Percentiles rank a stretch among this genome's conserved stretches.
Conservation (phyloP, 2,329 filamentous ascomycete species). For the Ceratocystiopsis sp. region DNA sequence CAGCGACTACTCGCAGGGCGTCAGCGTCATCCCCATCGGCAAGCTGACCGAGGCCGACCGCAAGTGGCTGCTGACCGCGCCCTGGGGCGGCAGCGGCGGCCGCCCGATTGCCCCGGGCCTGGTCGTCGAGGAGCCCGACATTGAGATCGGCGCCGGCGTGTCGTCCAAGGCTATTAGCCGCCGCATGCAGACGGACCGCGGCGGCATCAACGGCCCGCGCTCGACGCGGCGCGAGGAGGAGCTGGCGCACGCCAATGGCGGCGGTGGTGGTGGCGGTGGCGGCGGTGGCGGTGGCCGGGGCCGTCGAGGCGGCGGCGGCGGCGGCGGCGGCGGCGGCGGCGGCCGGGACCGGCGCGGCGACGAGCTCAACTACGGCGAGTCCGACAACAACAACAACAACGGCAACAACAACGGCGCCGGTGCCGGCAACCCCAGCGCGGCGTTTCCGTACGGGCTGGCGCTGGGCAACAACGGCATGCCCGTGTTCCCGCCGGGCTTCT, state of each 20-base stretch:
- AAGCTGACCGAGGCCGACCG: conserved; percentile 89
- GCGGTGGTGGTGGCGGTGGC: too few relatives aligned
- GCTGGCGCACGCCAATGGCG: not conserved
- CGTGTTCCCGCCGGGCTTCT: conserved; percentile 28
- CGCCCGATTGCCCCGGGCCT: conserved; percentile 63
- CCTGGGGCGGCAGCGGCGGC: conserved; percentile 84
- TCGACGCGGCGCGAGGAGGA: conserved; percentile 31
- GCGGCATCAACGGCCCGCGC: conserved; percentile 46
- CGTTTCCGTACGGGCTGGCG: conserved; percentile 25
- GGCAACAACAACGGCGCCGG: conserved; percentile 9
- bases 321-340: conserved; percentile 3
- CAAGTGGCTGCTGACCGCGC: conserved; percentile 92
- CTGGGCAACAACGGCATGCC: conserved; percentile 32
- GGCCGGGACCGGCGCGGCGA: conserved; percentile 7
- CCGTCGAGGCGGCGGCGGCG: not conserved
- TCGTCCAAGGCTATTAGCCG: conserved; percentile 75
- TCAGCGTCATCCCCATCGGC: conserved; percentile 85
- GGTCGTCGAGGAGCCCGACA: conserved; percentile 92
- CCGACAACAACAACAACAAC: conserved; percentile 10
- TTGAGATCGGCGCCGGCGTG: conserved; percentile 93
- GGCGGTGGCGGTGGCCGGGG: too few relatives aligned
- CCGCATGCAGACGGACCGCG: conserved; percentile 52
- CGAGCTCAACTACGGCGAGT: conserved; percentile 10
- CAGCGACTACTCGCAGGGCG: conserved; percentile 82
- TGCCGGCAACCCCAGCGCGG: conserved; percentile 13